Conservation (phyloP, 1,284 basidiomycete species). For the Naganishia liquefaciens region DNA sequence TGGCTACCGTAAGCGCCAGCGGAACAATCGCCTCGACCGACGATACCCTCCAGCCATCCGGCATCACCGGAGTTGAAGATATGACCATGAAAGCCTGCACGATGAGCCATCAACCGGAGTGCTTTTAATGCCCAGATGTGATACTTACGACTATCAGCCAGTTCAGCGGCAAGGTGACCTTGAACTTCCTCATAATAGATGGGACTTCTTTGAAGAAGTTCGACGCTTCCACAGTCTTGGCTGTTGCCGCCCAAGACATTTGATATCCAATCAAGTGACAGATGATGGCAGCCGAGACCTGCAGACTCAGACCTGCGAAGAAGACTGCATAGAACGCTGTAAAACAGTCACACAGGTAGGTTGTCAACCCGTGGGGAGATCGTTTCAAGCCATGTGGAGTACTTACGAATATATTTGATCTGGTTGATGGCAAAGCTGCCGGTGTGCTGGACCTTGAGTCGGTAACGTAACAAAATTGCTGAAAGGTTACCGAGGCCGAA, state of each 20-base stretch:
- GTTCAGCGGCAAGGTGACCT: constrained; percentile 64
- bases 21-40: constrained; percentile 42
- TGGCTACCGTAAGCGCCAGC: constrained; percentile 38
- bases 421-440: constrained; percentile 34
- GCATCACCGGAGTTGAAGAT: constrained; percentile 37
- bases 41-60: constrained; percentile 39
- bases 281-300: constrained; percentile 69
- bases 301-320: constrained; percentile 74
- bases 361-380: background rate
- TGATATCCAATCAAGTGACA: constrained; percentile 79
- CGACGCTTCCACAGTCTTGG: constrained; percentile 57
- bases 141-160: constrained; percentile 55
- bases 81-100: constrained; percentile 36
- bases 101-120: constrained; percentile 29
- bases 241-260: constrained; percentile 69
- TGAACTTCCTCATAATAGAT: constrained; percentile 72
- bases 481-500: constrained; percentile 69
- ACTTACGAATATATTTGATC: constrained; percentile 42
- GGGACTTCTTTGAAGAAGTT: constrained; percentile 82
- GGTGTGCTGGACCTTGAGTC: constrained; percentile 58
- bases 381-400: background rate
- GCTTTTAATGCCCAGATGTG: background rate
- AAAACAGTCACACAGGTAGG: background rate
- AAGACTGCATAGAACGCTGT: constrained; percentile 69
- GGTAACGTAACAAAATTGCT: constrained; percentile 71